Conservation (phyloP, 192 early-diverging fungal species). For the Coemansia furcata region DNA sequence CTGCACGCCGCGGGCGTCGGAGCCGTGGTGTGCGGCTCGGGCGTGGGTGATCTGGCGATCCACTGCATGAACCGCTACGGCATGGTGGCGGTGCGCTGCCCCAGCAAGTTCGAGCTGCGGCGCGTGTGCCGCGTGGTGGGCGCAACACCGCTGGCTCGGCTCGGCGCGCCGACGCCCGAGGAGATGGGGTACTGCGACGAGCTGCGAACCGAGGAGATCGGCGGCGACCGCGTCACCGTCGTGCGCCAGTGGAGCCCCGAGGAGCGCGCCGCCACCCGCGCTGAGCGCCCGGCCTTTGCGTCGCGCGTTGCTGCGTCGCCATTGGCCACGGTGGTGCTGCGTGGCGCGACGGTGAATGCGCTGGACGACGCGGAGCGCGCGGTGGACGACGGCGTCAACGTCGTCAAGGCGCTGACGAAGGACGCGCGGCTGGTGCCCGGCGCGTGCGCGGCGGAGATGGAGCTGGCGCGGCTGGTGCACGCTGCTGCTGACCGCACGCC, state of each 20-base stretch:
- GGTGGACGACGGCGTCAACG: slow-evolving; percentile 96
- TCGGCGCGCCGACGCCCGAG: slow-evolving; percentile 91
- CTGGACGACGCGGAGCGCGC: slow-evolving; percentile 98
- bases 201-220: slow-evolving; percentile 95
- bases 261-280: not conserved
- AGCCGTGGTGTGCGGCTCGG: slow-evolving; percentile 86
- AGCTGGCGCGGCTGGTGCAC: slow-evolving; percentile 77
- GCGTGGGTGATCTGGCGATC: slow-evolving; percentile 89
- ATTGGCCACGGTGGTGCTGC: slow-evolving; percentile 93
- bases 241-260: slow-evolving; percentile 73
- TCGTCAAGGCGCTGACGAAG: slow-evolving; percentile 88
- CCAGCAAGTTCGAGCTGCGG: slow-evolving; percentile 96
- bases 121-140: slow-evolving; percentile 90
- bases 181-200: slow-evolving; percentile 98
- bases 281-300: slow-evolving; percentile 63
- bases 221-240: slow-evolving; percentile 95
- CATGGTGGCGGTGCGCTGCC: slow-evolving; percentile 85
- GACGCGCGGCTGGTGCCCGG: slow-evolving; percentile 84
- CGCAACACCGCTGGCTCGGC: slow-evolving; percentile 87
- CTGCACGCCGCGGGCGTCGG: slow-evolving; percentile 88
- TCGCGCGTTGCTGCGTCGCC: slow-evolving; percentile 58
- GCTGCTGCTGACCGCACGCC: slow-evolving; percentile 83
- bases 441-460: slow-evolving; percentile 94
- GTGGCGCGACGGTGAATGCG: slow-evolving; percentile 92
- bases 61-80: slow-evolving; percentile 93